Conservation (phyloP, 805 yeast genomes). For the Pichia heedii region DNA sequence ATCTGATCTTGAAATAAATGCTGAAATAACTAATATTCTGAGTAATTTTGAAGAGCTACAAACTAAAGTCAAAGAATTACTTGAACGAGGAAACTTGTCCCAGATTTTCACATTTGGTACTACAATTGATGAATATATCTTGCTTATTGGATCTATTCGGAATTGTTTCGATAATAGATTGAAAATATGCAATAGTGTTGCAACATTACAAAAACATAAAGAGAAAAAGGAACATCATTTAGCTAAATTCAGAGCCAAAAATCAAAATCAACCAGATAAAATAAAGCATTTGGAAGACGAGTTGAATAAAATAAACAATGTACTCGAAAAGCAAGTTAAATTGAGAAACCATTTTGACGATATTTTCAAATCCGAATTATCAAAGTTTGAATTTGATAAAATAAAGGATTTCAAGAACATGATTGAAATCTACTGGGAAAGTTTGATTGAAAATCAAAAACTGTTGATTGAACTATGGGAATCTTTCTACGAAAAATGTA, state of each 20-base stretch:
- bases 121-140: conserved; percentile 78
- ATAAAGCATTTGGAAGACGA: conserved; percentile 50
- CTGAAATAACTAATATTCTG: conserved; percentile 53
- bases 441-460: conserved; percentile 87
- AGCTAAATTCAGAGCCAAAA: conserved; percentile 35
- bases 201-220: conserved; percentile 35
- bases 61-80: conserved; percentile 55
- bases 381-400: conserved; percentile 62
- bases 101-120: conserved; percentile 81
- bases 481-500: conserved; percentile 60
- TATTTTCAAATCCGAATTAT: conserved; percentile 60
- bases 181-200: conserved; percentile 39
- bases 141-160: conserved; percentile 67
- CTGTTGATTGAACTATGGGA: conserved; percentile 86
- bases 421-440: conserved; percentile 84
- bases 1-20: conserved; percentile 68
- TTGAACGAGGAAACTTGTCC: conserved; percentile 72
- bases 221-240: conserved; percentile 38
- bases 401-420: conserved; percentile 79
- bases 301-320: conserved; percentile 43
- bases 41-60: conserved; percentile 67
- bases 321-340: conserved; percentile 43
- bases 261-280: conserved; percentile 53
- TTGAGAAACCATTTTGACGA: conserved; percentile 57
- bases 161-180: conserved; percentile 67